Base-by-base conservation (phyloP, 2,329 filamentous ascomycete species). In the Microsporum audouinii region DNA sequence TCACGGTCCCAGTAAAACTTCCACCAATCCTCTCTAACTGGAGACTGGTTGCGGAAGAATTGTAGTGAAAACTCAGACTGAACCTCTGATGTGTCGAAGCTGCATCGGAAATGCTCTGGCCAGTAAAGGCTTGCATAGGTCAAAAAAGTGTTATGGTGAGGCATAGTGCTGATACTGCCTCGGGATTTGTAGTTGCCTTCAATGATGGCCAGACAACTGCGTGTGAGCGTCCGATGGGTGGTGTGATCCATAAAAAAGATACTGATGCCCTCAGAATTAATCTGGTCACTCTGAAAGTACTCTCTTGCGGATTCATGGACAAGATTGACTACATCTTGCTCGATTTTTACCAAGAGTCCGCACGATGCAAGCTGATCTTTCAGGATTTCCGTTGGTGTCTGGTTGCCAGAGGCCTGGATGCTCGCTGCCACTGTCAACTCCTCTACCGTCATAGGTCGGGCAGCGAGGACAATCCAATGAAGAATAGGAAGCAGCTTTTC, bases 1-100 rank as follows among this genome's bases (percentile, higher is more conserved):
- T 68, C 66, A 59, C 64, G 63, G 41, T 68, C 63, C 65, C 65
- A 68, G 57, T 68, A 67, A 60, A 66, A 60, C 61, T 60, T 66
- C 67, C 66, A 68, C 67, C 67, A 68, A 57, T 66, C 57, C 7
- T 65, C 65, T 49, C 67, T 64, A 34, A 66, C 61, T 17, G 58
- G 60, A 62, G 66, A 68, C 10, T 66, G 53, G n/a, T 31, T 62
- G 60, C 53, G 27, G 57, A 68, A 68, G 64, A 68, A 68, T 29
- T 56, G 66, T 62, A 64, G 60, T 61, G 65, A 68, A 49, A 68
- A 69, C 43, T 68, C 67, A 33, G 62, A 62, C 45, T 23, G 17
- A 23, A 23, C 17, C 17, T 23, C 17, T 23, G 17, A 23, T 23
- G 17, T 23, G 17, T 23, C 17, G 17, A 23, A 23, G 33, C 55